Conservation (phyloP, 352 stramenopile species). For the Phytophthora citricola region DNA sequence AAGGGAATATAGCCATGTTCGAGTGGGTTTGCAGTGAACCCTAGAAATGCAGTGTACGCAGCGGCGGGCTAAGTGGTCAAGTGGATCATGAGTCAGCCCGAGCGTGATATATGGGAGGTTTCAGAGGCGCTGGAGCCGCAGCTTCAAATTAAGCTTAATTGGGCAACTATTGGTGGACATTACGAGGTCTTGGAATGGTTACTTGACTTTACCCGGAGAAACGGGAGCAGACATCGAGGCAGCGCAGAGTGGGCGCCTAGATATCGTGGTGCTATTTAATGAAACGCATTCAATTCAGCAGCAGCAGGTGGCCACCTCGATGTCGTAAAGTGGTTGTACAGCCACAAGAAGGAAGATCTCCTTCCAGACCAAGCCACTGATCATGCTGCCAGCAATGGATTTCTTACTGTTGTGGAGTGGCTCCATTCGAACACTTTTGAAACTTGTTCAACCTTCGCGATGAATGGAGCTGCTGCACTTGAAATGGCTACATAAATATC, state of each 20-base stretch:
- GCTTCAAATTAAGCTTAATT: conserved; percentile 5
- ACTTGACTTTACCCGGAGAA: conserved; percentile 1
- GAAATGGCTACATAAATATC: conserved; percentile 8
- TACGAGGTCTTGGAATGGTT: conserved; percentile 17
- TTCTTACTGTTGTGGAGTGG: conserved; percentile 18
- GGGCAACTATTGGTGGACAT: conserved; percentile 7
- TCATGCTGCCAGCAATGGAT: conserved; percentile 16
- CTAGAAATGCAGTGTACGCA: not conserved
- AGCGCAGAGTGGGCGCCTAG: conserved; percentile 11
- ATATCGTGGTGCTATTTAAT: conserved; percentile 12
- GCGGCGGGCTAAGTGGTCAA: conserved; percentile 13
- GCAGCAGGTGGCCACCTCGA: conserved; percentile 15
- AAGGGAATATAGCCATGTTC: conserved; percentile 15
- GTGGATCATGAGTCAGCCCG: conserved; percentile 13
- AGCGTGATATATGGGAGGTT: not conserved
- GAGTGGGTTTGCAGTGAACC: conserved; percentile 25
- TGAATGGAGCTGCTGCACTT: conserved; percentile 10
- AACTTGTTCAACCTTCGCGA: conserved; percentile 9
- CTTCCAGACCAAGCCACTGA: not conserved
- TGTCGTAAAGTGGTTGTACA: conserved; percentile 18
- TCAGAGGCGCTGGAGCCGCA: no score
- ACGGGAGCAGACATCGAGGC: conserved; percentile 12
- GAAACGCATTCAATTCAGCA: conserved; percentile 4
- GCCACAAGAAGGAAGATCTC: not conserved
- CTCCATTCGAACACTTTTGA: conserved; percentile 18